Evolutionary conservation across 192 early-diverging fungal genomes (phyloP).

Genomic region (Phlyctochytrium bullatum): DNA sequence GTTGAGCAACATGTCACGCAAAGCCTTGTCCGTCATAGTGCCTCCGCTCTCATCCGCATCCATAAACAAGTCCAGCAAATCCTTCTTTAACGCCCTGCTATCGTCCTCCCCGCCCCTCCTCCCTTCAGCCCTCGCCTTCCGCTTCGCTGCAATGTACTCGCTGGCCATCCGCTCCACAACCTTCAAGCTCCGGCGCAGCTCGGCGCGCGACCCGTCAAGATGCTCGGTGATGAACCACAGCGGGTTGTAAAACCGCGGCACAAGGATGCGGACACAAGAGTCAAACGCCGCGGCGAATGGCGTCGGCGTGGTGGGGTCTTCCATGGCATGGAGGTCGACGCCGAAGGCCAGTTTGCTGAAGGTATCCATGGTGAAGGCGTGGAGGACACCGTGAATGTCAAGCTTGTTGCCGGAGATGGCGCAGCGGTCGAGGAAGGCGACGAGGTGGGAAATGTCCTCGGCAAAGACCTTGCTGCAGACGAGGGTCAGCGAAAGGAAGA

Average conservation of each 20-base stretch:
- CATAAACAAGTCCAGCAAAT: conserved; percentile 1
- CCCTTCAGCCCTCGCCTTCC: conserved; percentile 3
- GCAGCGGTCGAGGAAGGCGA: conserved; percentile 1
- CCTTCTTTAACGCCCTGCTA: not conserved
- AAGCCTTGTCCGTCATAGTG: not conserved
- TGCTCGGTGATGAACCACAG: conserved; percentile 23
- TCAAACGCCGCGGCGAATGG: conserved; percentile 39
- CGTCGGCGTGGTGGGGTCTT: conserved; percentile 1
- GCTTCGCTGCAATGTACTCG: not conserved
- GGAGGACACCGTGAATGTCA: conserved; percentile 35
- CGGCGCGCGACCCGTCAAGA: not conserved
- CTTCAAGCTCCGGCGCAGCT: conserved; percentile 9
- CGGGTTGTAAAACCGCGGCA: conserved; percentile 21
- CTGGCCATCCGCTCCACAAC: conserved; percentile 9
- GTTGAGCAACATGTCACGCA: not conserved
- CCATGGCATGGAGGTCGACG: not conserved
- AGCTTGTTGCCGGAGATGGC: conserved; percentile 15
- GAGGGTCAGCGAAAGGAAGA: too few relatives aligned
- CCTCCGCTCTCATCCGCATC: not conserved
- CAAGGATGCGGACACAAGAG: conserved; percentile 4
- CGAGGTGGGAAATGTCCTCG: conserved; percentile 19
- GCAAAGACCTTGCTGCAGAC: conserved; percentile 24
- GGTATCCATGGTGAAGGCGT: conserved; percentile 32
- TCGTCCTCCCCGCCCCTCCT: not conserved
- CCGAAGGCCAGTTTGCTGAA: conserved; percentile 34